Evolutionary conservation across 495 filamentous ascomycete species (phyloP).

Genomic region (Penicillium dipodomyicola): DNA sequence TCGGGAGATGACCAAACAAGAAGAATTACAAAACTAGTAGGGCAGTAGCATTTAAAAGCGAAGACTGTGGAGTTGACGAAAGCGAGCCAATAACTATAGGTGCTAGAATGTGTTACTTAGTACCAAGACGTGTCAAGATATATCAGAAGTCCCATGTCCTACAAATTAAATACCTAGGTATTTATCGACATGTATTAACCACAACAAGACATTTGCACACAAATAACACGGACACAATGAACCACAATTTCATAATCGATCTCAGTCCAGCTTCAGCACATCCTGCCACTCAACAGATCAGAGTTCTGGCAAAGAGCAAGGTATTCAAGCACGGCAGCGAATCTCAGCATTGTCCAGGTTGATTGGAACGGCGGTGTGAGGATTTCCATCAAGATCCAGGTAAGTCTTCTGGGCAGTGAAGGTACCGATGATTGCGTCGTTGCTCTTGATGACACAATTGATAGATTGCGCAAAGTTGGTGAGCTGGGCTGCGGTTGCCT

Average conservation of each 20-base stretch:
- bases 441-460: slow-evolving; percentile 22
- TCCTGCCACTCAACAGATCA: too few species aligned
- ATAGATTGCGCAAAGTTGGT: slow-evolving; percentile 18
- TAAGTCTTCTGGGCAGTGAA: slow-evolving; percentile 21
- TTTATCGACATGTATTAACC: neutral
- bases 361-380: slow-evolving; percentile 15
- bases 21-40: neutral
- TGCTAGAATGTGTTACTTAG: neutral
- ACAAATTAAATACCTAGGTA: neutral
- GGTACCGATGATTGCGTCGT: slow-evolving; percentile 13
- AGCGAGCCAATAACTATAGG: neutral
- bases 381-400: slow-evolving; percentile 25
- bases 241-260: neutral
- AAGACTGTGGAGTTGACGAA: neutral
- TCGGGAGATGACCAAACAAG: neutral
- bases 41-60: neutral
- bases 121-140: neutral
- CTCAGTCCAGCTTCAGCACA: neutral
- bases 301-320: neutral
- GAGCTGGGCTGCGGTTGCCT: slow-evolving; percentile 22
- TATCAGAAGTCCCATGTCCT: neutral
- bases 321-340: slow-evolving; percentile 33
- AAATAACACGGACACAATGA: neutral
- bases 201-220: neutral
- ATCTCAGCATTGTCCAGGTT: slow-evolving; percentile 18